Conservation (phyloP, 2,329 filamentous ascomycete genomes). For the Elsinoe batatas region DNA sequence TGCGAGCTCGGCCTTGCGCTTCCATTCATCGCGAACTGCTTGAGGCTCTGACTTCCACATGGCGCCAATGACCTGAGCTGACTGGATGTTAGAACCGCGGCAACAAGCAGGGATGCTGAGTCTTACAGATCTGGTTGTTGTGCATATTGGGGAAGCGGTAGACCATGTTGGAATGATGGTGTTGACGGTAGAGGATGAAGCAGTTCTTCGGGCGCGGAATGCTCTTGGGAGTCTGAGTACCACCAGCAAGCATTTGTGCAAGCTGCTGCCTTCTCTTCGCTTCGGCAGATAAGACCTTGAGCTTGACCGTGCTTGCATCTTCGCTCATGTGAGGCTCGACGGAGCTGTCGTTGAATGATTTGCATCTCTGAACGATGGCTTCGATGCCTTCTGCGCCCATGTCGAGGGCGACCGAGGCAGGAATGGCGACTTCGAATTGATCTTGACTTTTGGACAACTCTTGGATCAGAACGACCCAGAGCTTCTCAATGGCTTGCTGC, state of each 20-base stretch:
- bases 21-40: constrained; percentile 30
- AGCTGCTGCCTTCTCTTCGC: background rate
- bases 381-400: constrained; percentile 13
- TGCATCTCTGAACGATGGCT: constrained; percentile 11
- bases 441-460: constrained; percentile 5
- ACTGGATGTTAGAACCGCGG: background rate
- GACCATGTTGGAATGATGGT: constrained; percentile 29
- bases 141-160: constrained; percentile 31
- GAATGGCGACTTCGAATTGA: background rate
- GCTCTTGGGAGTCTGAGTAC: constrained; percentile 20
- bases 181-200: constrained; percentile 38
- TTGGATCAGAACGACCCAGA: constrained; percentile 9
- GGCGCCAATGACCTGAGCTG: constrained; percentile 30
- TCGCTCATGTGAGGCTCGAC: constrained; percentile 9
- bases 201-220: constrained; percentile 37
- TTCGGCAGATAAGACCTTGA: constrained; percentile 12
- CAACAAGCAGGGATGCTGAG: background rate
- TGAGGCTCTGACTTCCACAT: constrained; percentile 33
- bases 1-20: constrained; percentile 29
- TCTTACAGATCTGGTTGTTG: constrained; percentile 39
- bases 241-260: constrained; percentile 2
- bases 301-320: background rate
- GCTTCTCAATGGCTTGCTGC: constrained; percentile 11
- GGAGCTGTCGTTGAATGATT: constrained; percentile 10
- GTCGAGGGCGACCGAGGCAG: background rate